A percentile compares a stretch with the other conserved stretches of the same genome.
These are phyloP conservation scores for Spergularia marina DNA, from an alignment of 148 eudicot species.

Conservation along the genomic window DNA sequence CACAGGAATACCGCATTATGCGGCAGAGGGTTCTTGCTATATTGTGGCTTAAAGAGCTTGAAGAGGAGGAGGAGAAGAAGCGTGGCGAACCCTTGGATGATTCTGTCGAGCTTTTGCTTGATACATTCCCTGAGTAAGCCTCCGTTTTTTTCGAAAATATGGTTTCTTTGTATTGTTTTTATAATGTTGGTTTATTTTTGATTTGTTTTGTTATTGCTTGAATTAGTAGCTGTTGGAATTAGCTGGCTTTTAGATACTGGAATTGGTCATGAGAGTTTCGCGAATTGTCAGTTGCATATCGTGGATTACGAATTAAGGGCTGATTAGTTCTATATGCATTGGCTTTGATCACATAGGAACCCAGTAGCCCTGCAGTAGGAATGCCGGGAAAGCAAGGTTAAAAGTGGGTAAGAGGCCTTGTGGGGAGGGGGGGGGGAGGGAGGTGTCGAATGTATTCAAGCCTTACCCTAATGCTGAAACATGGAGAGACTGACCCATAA, in stretches of 20 bases:
- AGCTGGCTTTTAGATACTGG: not conserved
- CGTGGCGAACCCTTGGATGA: slow-evolving; percentile 81
- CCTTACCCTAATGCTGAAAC: too few relatives aligned
- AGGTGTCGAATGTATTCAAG: too few relatives aligned
- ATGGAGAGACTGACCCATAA: too few relatives aligned
- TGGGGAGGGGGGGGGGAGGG: too few relatives aligned
- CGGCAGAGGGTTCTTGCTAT: slow-evolving; percentile 92
- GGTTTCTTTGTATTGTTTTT: not conserved
- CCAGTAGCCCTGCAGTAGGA: too few relatives aligned
- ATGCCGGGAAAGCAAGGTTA: too few relatives aligned
- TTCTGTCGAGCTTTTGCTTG: slow-evolving; percentile 78
- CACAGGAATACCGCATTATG: slow-evolving; percentile 79
- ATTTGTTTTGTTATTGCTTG: not conserved
- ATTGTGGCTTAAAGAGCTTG: slow-evolving; percentile 78
- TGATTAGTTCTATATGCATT: too few relatives aligned
- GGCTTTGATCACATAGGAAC: too few relatives aligned
- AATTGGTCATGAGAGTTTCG: not conserved
- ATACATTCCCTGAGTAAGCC: slow-evolving; percentile 71
- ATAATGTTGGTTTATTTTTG: not conserved
- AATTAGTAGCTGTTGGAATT: not conserved
- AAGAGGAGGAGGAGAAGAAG: slow-evolving; percentile 81
- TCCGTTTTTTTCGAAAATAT: not conserved
- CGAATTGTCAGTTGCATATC: too few relatives aligned
- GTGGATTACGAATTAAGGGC: not conserved
- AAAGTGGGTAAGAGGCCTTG: too few relatives aligned